A percentile compares a stretch with the other conserved stretches of the same genome.
These are phyloP conservation scores for Leccinum uliginosum DNA, from an alignment of 768 basidiomycete genomes.

Conservation along the genomic window DNA sequence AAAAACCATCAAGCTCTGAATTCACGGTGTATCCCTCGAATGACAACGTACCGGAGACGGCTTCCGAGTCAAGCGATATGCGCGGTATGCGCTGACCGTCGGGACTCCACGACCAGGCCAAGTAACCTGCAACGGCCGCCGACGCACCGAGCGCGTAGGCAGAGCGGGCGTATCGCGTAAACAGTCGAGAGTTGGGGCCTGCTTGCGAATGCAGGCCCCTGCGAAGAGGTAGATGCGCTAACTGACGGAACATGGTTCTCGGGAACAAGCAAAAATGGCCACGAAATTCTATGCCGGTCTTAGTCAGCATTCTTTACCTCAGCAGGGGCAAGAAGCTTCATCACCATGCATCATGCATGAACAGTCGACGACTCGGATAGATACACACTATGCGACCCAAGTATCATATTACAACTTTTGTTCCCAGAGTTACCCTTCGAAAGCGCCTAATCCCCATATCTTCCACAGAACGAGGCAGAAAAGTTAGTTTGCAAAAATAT, in stretches of 20 bases:
- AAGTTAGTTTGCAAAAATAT: not conserved
- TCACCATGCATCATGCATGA: too few species aligned
- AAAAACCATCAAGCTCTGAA: not conserved
- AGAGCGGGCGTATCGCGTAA: conserved; percentile 25
- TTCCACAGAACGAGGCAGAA: not conserved
- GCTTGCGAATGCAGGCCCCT: conserved; percentile 48
- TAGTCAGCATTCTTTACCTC: conserved; percentile 23
- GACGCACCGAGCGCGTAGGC: conserved; percentile 42
- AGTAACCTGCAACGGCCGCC: conserved; percentile 40
- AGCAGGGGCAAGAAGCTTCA: not conserved
- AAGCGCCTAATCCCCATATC: not conserved
- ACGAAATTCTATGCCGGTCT: conserved; percentile 24
- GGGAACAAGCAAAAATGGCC: not conserved
- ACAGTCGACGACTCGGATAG: too few species aligned
- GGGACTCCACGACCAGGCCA: conserved; percentile 46
- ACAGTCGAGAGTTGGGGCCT: conserved; percentile 16
- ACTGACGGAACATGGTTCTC: conserved; percentile 48
- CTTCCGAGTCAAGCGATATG: conserved; percentile 46
- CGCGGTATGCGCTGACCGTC: conserved; percentile 40
- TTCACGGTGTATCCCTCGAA: not conserved
- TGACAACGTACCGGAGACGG: conserved; percentile 21
- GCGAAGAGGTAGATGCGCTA: conserved; percentile 50
- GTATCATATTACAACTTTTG: too few species aligned
- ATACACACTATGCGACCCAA: too few species aligned
- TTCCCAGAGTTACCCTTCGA: too few species aligned